Percentiles rank a stretch among this genome's conserved stretches.
Conservation (phyloP, 352 stramenopile genomes). For the Phytophthora pinifolia region DNA sequence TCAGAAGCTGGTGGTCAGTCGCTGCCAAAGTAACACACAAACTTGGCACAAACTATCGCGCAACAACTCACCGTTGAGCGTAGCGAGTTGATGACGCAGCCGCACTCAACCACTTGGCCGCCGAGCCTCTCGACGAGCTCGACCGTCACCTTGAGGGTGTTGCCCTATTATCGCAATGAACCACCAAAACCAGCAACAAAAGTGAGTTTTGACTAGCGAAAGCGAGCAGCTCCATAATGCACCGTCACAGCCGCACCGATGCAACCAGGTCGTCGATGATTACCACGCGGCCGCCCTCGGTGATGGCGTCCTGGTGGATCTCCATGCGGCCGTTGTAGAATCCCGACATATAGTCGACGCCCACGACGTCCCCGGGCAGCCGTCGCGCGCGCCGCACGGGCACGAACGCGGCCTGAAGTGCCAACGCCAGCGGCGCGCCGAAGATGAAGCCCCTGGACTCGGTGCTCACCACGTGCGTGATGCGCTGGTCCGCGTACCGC, state of each 20-base stretch:
- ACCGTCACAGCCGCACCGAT: constrained; percentile 38
- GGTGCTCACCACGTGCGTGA: constrained; percentile 83
- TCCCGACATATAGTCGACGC: constrained; percentile 79
- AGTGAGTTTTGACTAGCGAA: constrained; percentile 13
- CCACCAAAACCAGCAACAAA: background rate
- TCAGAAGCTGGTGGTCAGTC: constrained; percentile 19
- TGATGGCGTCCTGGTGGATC: constrained; percentile 83
- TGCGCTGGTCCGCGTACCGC: constrained; percentile 52
- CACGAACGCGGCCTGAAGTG: constrained; percentile 66
- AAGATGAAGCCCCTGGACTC: constrained; percentile 86
- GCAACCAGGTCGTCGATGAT: constrained; percentile 83
- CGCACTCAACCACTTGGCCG: constrained; percentile 74
- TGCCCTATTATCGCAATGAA: constrained; percentile 40
- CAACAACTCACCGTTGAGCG: constrained; percentile 39
- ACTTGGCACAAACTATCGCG: background rate
- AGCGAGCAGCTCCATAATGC: constrained; percentile 1
- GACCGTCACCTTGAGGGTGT: constrained; percentile 79
- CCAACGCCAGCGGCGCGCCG: constrained; percentile 67
- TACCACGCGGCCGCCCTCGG: constrained; percentile 61
- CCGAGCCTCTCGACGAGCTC: constrained; percentile 74
- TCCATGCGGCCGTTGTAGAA: constrained; percentile 77
- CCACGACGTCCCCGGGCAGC: constrained; percentile 67
- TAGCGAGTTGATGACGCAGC: constrained; percentile 74
- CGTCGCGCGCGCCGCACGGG: constrained; percentile 64
- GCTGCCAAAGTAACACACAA: background rate